phyloP scores from a whole-genome alignment of 495 filamentous ascomycete species.

The Neurospora sp. region DNA sequence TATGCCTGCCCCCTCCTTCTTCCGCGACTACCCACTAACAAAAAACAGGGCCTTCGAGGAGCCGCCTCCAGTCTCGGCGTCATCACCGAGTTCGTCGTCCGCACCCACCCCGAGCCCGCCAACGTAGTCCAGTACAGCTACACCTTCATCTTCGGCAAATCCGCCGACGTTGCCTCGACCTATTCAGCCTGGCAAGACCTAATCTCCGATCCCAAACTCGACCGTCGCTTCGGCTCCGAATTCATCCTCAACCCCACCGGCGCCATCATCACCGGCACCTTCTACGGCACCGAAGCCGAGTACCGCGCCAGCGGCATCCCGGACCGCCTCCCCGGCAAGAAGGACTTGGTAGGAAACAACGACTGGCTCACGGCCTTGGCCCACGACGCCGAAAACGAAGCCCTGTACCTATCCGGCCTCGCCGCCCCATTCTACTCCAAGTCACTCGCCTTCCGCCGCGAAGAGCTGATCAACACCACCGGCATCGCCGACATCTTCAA shows the following conservation, averaged over 20 bases:
- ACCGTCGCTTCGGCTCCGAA: slow-evolving; percentile 42
- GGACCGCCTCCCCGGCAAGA: slow-evolving; percentile 28
- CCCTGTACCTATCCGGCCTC: slow-evolving; percentile 32
- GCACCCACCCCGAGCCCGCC: slow-evolving; percentile 47
- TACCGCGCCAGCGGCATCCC: slow-evolving; percentile 38
- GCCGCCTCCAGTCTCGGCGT: slow-evolving; percentile 55
- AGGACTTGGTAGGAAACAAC: slow-evolving; percentile 31
- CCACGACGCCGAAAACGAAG: slow-evolving; percentile 40
- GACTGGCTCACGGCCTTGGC: slow-evolving; percentile 47
- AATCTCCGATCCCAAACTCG: slow-evolving; percentile 40
- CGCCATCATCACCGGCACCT: slow-evolving; percentile 39
- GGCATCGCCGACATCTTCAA: slow-evolving; percentile 36
- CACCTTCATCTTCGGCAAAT: slow-evolving; percentile 33
- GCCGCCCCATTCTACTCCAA: slow-evolving; percentile 44
- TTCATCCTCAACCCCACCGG: slow-evolving; percentile 43
- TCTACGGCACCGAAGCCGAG: slow-evolving; percentile 43
- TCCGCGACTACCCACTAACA: slow-evolving; percentile 6
- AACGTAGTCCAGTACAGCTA: slow-evolving; percentile 43
- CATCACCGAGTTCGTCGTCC: slow-evolving; percentile 52
- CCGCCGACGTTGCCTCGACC: slow-evolving; percentile 29
- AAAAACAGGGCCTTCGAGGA: slow-evolving; percentile 41
- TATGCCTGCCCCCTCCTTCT: slow-evolving; percentile 9
- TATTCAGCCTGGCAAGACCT: slow-evolving; percentile 35
- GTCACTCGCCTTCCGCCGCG: slow-evolving; percentile 38
- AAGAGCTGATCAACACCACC: slow-evolving; percentile 34